Percentiles rank a stretch among this genome's conserved stretches.
Conservation (phyloP, 2,329 filamentous ascomycete genomes). For the Phialophora verrucosa region DNA sequence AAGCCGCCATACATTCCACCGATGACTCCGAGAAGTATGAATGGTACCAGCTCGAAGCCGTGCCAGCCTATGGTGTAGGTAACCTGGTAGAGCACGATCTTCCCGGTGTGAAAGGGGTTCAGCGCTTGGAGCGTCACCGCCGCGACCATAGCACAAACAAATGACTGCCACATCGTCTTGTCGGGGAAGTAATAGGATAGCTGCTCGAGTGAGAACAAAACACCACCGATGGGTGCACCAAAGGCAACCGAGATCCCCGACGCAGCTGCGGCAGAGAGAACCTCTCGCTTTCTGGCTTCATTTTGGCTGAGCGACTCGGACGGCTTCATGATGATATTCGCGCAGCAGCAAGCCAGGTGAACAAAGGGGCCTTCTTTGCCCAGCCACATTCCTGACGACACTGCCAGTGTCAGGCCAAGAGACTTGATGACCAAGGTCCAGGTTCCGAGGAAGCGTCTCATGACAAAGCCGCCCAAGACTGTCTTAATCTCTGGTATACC, state of each 20-base stretch:
- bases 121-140: constrained; percentile 90
- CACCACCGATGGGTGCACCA: constrained; percentile 89
- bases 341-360: constrained; percentile 95
- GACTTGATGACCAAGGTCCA: constrained; percentile 94
- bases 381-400: constrained; percentile 93
- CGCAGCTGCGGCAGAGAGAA: constrained; percentile 88
- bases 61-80: constrained; percentile 93
- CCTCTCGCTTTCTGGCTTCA: constrained; percentile 91
- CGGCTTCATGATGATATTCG: constrained; percentile 89
- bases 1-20: constrained; percentile 94
- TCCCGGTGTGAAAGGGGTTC: constrained; percentile 92
- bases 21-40: constrained; percentile 81
- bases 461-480: constrained; percentile 90
- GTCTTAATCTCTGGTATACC: constrained; percentile 99
- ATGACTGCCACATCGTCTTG: constrained; percentile 99
- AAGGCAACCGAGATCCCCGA: constrained; percentile 94
- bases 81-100: constrained; percentile 94
- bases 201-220: constrained; percentile 96
- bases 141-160: constrained; percentile 98
- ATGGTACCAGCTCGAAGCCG: constrained; percentile 89
- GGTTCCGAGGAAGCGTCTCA: constrained; percentile 79
- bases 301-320: constrained; percentile 82
- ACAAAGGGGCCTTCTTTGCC: constrained; percentile 96
- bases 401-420: constrained; percentile 80
- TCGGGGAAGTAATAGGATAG: constrained; percentile 97